phyloP scores from a whole-genome alignment of 805 yeast species.

The Priceomyces carsonii region DNA sequence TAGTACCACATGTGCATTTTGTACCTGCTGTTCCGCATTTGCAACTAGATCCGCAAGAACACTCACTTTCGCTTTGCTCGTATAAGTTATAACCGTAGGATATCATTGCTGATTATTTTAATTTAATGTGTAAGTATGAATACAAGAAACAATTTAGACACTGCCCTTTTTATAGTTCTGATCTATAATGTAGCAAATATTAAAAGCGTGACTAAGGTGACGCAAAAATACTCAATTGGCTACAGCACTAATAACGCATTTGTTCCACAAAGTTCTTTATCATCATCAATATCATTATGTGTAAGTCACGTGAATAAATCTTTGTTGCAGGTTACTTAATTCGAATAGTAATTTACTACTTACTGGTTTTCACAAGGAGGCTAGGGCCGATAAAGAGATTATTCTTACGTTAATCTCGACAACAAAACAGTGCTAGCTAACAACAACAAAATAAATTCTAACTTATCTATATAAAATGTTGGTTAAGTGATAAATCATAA shows the following conservation, averaged over 20 bases:
- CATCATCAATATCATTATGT: too few species aligned
- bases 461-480: not conserved
- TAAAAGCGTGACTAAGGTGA: not conserved
- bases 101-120: slow-evolving; percentile 2
- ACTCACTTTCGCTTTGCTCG: slow-evolving; percentile 8
- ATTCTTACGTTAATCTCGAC: too few species aligned
- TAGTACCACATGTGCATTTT: slow-evolving; percentile 5
- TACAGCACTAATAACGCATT: slow-evolving; percentile 3
- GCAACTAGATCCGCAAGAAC: slow-evolving; percentile 17
- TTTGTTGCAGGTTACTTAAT: too few species aligned
- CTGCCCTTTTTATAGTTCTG: slow-evolving; percentile 2
- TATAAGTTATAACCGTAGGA: slow-evolving; percentile 1
- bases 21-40: slow-evolving; percentile 10
- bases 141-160: not conserved
- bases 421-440: too few species aligned
- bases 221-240: slow-evolving; percentile 1
- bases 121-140: not conserved
- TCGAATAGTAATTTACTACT: too few species aligned
- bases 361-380: too few species aligned
- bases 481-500: slow-evolving; percentile 3
- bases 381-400: too few species aligned
- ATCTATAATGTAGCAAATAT: not conserved
- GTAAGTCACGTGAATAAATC: too few species aligned
- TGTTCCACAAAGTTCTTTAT: slow-evolving; percentile 1
- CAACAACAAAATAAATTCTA: not conserved